Percentiles rank a stretch among this genome's conserved stretches.
Evolutionary conservation across 805 yeast species (phyloP).

Genomic region (Wilhelminamyces savonicus): DNA sequence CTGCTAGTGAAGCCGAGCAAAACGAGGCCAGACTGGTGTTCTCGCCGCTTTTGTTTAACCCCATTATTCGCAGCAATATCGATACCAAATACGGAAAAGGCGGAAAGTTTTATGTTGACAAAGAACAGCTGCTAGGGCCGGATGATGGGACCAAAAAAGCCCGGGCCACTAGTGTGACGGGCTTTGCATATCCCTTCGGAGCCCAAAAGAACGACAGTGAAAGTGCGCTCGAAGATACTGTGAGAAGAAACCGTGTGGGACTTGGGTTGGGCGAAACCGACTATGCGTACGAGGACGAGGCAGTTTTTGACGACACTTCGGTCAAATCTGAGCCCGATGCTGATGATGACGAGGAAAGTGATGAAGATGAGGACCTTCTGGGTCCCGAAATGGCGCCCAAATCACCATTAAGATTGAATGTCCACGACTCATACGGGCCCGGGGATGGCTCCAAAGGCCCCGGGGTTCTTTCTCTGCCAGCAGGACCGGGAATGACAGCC

Average conservation of each 20-base stretch:
- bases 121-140: conserved; percentile 16
- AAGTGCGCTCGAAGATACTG: conserved; percentile 8
- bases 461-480: too few species aligned
- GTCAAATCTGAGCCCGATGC: not conserved
- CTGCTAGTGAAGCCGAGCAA: not conserved
- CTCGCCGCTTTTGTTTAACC: conserved; percentile 78
- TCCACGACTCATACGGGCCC: too few species aligned
- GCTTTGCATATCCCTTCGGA: conserved; percentile 1
- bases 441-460: too few species aligned
- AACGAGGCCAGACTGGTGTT: conserved; percentile 50
- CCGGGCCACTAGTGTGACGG: conserved; percentile 9
- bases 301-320: too few species aligned
- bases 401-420: too few species aligned
- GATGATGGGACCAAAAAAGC: conserved; percentile 5
- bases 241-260: conserved; percentile 3
- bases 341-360: conserved; percentile 5
- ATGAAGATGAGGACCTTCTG: conserved; percentile 10
- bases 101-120: conserved; percentile 74
- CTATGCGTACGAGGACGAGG: too few species aligned
- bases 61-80: conserved; percentile 65
- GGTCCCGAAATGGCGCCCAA: too few species aligned
- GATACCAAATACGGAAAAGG: conserved; percentile 87
- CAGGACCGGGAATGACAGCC: too few species aligned
- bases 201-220: conserved; percentile 18
- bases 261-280: not conserved